Evolutionary conservation across 2,329 filamentous ascomycete genomes (phyloP), one percentile per base, ranked within the genome.

Genomic region (Monilinia fructicola): DNA sequence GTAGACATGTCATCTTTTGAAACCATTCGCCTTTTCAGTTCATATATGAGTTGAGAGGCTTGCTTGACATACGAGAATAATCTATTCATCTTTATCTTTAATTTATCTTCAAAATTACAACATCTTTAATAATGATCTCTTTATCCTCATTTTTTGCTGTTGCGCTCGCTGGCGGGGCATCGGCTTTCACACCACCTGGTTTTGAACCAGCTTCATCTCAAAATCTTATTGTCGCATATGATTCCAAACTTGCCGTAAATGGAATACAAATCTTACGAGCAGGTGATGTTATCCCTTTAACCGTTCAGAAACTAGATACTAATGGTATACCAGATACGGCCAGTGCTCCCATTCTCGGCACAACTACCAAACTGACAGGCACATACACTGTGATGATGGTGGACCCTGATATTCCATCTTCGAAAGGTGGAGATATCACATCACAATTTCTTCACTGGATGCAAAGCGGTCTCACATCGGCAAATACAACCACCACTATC

Each of bases 341-440:
- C 48, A 35, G 64, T 64, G 40, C 74, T 11, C 59, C 74, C 14
- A 70, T 64, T 10, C 50, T 75, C 2, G 74, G 71, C 16, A 75
- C 74, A 12, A 46, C 66, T 1, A 28, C 67, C 26, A 56, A 62
- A 28, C 65, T 75, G 9, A 58, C 50, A 16, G 74, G 74, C 7
- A 73, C 70, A n/a, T 75, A 74, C 52, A 68, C 71, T 3, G n/a
- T 75, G 28, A 69, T 75, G 65, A 74, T 75, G 74, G 72, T 73
- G 0, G 74, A 75, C 46, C 71, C 71, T 0, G 74, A 75, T 48
- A 72, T 74, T 35, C 74, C 74, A 21, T 68, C 70, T 2, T 40
- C 60, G 18, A 68, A 58, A 38, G 52, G 59, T n/a, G 70, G 69
- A 2, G 69, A 70, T 4, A n/a, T 64, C 4, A 74, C 71, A 2